phyloP scores from a whole-genome alignment of 768 basidiomycete species.

The Phaffia australis region DNA sequence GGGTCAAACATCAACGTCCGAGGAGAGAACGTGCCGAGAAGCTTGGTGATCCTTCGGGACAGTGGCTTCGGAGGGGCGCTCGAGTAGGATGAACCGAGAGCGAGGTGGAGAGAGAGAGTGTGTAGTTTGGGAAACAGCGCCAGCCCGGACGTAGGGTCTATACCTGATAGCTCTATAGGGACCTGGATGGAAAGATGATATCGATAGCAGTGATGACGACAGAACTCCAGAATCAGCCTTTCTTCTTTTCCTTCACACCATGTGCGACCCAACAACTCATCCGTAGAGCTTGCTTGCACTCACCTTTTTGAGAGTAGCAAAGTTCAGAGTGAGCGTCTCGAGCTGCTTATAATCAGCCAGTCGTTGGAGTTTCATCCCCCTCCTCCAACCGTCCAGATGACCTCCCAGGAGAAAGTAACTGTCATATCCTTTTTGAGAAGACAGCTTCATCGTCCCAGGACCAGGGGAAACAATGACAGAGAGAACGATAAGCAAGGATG shows the following conservation, averaged over 20 bases:
- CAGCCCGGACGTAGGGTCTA: neutral
- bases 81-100: conserved; percentile 9
- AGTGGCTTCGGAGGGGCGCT: conserved; percentile 17
- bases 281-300: neutral
- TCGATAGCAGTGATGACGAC: neutral
- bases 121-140: conserved; percentile 11
- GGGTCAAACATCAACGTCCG: neutral
- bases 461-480: too few species aligned
- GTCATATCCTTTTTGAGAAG: conserved; percentile 19
- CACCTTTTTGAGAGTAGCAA: conserved; percentile 12
- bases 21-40: conserved; percentile 15
- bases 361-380: neutral
- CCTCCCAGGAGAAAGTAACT: conserved; percentile 15
- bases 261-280: too few species aligned
- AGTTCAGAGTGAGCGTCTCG: neutral
- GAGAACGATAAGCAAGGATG: neutral
- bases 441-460: conserved; percentile 1
- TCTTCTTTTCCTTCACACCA: too few species aligned
- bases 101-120: conserved; percentile 6
- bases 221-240: neutral
- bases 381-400: conserved; percentile 12
- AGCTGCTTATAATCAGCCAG: conserved; percentile 9
- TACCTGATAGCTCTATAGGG: neutral
- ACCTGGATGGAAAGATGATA: neutral
- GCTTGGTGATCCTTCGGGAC: conserved; percentile 10